Evolutionary conservation across 345 rosid genomes (phyloP).

Genomic region (Aethionema arabicum): DNA sequence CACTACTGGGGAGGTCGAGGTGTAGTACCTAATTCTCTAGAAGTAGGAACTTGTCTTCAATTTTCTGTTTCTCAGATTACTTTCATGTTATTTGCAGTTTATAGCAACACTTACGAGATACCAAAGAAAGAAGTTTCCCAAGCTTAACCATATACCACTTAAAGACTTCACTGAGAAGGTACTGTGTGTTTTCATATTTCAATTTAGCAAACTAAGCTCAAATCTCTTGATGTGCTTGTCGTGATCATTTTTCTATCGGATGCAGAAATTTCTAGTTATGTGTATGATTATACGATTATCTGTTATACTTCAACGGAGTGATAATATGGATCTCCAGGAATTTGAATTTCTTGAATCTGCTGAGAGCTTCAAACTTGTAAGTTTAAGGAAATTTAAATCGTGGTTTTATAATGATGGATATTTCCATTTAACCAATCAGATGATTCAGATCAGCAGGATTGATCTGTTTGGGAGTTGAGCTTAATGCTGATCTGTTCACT

Average conservation of each 20-base stretch:
- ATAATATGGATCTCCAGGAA: slow-evolving; percentile 39
- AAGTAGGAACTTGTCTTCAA: slow-evolving; percentile 8
- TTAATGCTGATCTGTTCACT: neutral
- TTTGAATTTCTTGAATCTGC: slow-evolving; percentile 40
- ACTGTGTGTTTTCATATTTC: slow-evolving; percentile 19
- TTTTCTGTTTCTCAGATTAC: slow-evolving; percentile 23
- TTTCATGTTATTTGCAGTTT: slow-evolving; percentile 41
- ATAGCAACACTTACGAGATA: slow-evolving; percentile 62
- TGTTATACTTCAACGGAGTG: slow-evolving; percentile 47
- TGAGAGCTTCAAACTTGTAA: slow-evolving; percentile 56
- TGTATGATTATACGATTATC: slow-evolving; percentile 54
- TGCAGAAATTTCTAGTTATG: slow-evolving; percentile 51
- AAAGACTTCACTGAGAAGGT: slow-evolving; percentile 49
- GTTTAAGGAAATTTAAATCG: neutral
- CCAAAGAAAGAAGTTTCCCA: slow-evolving; percentile 70
- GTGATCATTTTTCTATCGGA: slow-evolving; percentile 2
- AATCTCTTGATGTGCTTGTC: slow-evolving; percentile 14
- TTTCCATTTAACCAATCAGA: neutral
- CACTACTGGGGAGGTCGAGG: slow-evolving; percentile 64
- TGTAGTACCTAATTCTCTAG: slow-evolving; percentile 32
- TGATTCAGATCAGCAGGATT: neutral
- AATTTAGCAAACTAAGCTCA: slow-evolving; percentile 12
- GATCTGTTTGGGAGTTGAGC: slow-evolving; percentile 3
- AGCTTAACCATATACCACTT: slow-evolving; percentile 40
- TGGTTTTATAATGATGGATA: neutral